Base-by-base conservation (phyloP, 202 grass and related monocot genomes). In the Panicum virgatum region DNA sequence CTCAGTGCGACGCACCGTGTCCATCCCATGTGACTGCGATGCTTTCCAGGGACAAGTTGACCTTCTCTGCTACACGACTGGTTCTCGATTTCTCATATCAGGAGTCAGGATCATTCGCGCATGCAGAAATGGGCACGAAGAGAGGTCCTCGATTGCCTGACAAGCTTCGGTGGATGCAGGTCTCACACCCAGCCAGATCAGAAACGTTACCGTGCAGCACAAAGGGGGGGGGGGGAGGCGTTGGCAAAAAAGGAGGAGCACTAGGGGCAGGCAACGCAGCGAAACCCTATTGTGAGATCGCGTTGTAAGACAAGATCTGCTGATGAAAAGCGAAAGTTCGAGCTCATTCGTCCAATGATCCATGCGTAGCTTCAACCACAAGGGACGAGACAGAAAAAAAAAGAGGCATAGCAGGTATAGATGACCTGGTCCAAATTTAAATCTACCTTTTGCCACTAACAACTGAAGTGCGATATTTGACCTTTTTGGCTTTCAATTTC, bases 291-390 rank as follows among this genome's bases (percentile, higher is more conserved):
- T 45, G 15, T 18, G 20, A 37, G 51, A 62, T 69, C 10, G 15
- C 26, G 43, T 16, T 39, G 12, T 61, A 5, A 61, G 82, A 77
- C 68, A 40, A 78, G 64, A 70, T 77, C 43, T 29, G 60, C 66
- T 40, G 26, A 50, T 27, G 38, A 57, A 69, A 61, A 60, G 73
- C 3, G 15, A 77, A 69, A 60, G 6, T 4, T 51, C 39, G 20
- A 70, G 38, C 38, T 57, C 38, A 39, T 70, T 70, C 27, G 8
- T 47, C 29, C 23, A 30, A 20, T 5, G 26, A 69, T 77, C n/a
- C 30, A 38, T 62, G n/a, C 38, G 16, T 38, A 26, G 51, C 64
- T 62, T 62, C 51, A 77, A 13, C 9, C 3, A 2, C 74, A 26
- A 47, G 82, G 48, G 72, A 23, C 5, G 5, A 44, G n/a, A 6